phyloP scores from a whole-genome alignment of 352 stramenopile species.

The Globisporangium middletonii region DNA sequence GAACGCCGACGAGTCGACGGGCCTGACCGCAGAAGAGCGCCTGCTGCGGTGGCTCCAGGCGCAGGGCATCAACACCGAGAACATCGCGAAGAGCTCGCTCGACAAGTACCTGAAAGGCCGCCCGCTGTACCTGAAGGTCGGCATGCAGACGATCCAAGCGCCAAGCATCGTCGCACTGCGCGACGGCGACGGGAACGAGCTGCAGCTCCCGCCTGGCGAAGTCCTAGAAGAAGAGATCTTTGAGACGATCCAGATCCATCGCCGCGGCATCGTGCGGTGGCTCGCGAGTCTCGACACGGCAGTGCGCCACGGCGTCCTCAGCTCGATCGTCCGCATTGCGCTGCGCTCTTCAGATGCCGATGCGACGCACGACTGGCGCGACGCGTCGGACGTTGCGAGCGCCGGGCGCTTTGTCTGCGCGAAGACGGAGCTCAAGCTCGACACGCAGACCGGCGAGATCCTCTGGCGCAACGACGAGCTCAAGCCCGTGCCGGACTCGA shows the following conservation, averaged over 20 bases:
- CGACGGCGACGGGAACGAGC: conserved; percentile 43
- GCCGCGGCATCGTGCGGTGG: conserved; percentile 71
- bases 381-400: conserved; percentile 45
- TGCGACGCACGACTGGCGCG: conserved; percentile 54
- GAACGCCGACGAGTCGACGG: conserved; percentile 31
- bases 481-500: conserved; percentile 87
- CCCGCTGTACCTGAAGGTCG: conserved; percentile 83
- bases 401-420: conserved; percentile 62
- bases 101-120: conserved; percentile 84
- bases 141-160: conserved; percentile 84
- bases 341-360: conserved; percentile 54
- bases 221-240: conserved; percentile 87
- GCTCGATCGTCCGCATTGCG: conserved; percentile 67
- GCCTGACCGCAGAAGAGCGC: conserved; percentile 62
- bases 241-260: conserved; percentile 77
- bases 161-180: conserved; percentile 71
- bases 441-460: conserved; percentile 85
- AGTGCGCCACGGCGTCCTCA: conserved; percentile 38
- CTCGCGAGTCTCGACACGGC: conserved; percentile 25
- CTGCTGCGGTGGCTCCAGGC: conserved; percentile 86
- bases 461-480: conserved; percentile 89
- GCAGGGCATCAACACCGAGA: conserved; percentile 86
- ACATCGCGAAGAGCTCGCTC: conserved; percentile 71
- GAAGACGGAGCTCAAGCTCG: conserved; percentile 79
- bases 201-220: conserved; percentile 69